Conservation (phyloP, 257 asterid species). For the Salvia miltiorrhiza region DNA sequence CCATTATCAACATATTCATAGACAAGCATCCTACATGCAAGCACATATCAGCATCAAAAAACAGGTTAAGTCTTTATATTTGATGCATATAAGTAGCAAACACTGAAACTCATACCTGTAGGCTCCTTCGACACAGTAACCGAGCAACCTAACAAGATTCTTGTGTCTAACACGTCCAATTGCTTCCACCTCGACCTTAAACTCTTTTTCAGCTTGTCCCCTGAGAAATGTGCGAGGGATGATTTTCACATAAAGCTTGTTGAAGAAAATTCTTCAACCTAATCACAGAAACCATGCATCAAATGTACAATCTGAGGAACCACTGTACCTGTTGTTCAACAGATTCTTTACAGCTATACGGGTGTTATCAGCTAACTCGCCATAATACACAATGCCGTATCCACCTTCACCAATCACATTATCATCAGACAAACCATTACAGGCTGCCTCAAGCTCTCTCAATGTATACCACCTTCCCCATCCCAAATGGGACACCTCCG, state of each 20-base stretch:
- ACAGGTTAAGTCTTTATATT: constrained; percentile 14
- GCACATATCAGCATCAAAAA: neutral
- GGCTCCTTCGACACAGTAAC: constrained; percentile 98
- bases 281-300: neutral
- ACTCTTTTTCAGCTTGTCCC: constrained; percentile 97
- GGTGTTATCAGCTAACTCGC: constrained; percentile 70
- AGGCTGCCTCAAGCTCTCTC: constrained; percentile 97
- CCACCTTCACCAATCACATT: constrained; percentile 98
- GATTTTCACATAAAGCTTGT: neutral
- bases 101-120: constrained; percentile 49
- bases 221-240: constrained; percentile 30
- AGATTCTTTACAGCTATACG: constrained; percentile 82
- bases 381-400: constrained; percentile 86
- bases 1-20: constrained; percentile 91
- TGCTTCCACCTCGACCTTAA: constrained; percentile 90
- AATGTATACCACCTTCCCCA: constrained; percentile 99
- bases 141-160: constrained; percentile 86
- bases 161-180: constrained; percentile 98
- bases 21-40: constrained; percentile 74
- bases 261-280: neutral
- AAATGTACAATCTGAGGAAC: constrained; percentile 2
- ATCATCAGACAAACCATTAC: constrained; percentile 81
- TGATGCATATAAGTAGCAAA: neutral
- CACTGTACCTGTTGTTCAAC: constrained; percentile 70
- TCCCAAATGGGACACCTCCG: constrained; percentile 95